phyloP scores from a whole-genome alignment of 139 green algal species.

The Gonium pectorale region DNA sequence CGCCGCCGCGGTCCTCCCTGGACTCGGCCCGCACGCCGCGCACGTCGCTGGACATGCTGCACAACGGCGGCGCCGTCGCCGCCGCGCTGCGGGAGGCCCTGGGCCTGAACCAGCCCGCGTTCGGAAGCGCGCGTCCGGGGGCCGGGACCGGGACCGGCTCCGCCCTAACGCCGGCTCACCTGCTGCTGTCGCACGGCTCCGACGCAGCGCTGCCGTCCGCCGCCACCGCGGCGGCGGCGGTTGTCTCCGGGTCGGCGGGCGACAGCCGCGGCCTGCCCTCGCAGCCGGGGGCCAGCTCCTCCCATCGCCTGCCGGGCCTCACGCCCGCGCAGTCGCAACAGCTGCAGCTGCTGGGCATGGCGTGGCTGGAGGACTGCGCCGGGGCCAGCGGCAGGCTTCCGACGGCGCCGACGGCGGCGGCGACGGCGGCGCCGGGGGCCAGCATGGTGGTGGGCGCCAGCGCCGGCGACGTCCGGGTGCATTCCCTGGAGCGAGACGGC shows the following conservation, averaged over 20 bases:
- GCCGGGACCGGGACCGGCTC: too few species aligned
- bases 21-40: neutral
- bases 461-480: neutral
- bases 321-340: constrained; percentile 23
- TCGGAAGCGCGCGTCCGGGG: too few species aligned
- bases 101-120: too few species aligned
- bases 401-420: neutral
- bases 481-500: neutral
- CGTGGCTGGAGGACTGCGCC: neutral
- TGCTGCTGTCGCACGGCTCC: too few species aligned
- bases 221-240: neutral
- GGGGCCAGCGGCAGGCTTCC: neutral
- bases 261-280: neutral
- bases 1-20: neutral
- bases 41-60: neutral
- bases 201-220: neutral
- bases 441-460: neutral
- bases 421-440: neutral
- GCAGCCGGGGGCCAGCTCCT: neutral
- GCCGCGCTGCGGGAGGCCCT: too few species aligned
- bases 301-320: constrained; percentile 2
- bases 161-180: too few species aligned
- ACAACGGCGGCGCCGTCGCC: too few species aligned
- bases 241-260: neutral
- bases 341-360: constrained; percentile 15